Conservation (phyloP, 768 basidiomycete genomes). For the Pholiota microspora region DNA sequence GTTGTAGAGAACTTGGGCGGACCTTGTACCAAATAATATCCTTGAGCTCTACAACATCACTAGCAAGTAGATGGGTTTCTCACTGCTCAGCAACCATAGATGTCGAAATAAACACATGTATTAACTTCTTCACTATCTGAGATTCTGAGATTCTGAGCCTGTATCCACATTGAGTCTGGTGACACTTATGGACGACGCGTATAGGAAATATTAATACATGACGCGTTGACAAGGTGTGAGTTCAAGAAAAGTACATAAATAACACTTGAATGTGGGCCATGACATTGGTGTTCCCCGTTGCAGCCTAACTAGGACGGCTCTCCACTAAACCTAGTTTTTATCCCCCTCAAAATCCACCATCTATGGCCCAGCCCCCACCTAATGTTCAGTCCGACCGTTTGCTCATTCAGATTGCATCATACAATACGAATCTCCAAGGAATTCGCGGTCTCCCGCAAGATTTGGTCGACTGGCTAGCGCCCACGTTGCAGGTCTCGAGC, state of each 20-base stretch:
- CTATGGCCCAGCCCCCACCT: slow-evolving; percentile 8
- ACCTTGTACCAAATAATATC: not conserved
- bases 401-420: slow-evolving; percentile 81
- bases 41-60: not conserved
- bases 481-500: slow-evolving; percentile 73
- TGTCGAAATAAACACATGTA: not conserved
- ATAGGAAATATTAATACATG: not conserved
- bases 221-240: not conserved
- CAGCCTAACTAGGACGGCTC: not conserved
- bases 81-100: not conserved
- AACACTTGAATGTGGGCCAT: not conserved
- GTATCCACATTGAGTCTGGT: too few relatives aligned
- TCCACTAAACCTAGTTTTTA: not conserved
- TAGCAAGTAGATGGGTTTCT: not conserved
- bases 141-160: too few relatives aligned
- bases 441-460: slow-evolving; percentile 74
- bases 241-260: not conserved
- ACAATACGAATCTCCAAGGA: slow-evolving; percentile 90
- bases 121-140: too few relatives aligned
- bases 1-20: not conserved
- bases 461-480: slow-evolving; percentile 88
- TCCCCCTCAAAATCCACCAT: not conserved
- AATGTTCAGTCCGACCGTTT: slow-evolving; percentile 30
- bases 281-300: not conserved
- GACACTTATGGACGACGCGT: too few relatives aligned